phyloP scores from a whole-genome alignment of 805 yeast species.

The Myxozyma neglecta region DNA sequence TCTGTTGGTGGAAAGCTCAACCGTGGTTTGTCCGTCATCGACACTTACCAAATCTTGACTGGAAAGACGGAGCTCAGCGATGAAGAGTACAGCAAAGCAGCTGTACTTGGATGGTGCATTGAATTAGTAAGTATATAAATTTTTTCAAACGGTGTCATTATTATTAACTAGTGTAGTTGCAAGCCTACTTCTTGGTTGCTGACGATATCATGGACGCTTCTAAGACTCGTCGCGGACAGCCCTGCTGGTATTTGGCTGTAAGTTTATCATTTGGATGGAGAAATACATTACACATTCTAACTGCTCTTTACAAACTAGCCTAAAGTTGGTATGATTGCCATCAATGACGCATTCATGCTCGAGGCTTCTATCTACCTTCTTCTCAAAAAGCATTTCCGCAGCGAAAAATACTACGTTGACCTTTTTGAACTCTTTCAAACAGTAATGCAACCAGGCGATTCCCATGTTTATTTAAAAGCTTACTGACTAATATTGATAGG shows the following conservation, averaged over 20 bases:
- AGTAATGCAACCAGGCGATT: neutral
- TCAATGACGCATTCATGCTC: conserved; percentile 94
- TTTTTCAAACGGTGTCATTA: neutral
- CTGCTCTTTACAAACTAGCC: conserved; percentile 41
- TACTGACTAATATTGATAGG: conserved; percentile 38
- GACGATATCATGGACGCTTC: conserved; percentile 99
- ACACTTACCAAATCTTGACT: conserved; percentile 81
- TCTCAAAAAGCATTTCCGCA: conserved; percentile 82
- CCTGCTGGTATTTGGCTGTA: conserved; percentile 82
- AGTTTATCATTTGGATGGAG: neutral
- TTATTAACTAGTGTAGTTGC: conserved; percentile 47
- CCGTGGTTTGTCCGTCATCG: conserved; percentile 94
- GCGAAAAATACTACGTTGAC: conserved; percentile 82
- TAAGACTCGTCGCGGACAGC: conserved; percentile 96
- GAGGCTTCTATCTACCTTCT: conserved; percentile 91
- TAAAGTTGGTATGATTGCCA: conserved; percentile 88
- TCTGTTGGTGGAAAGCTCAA: conserved; percentile 96
- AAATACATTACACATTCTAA: neutral
- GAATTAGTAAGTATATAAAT: conserved; percentile 52
- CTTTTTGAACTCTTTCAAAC: conserved; percentile 93
- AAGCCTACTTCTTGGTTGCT: conserved; percentile 94
- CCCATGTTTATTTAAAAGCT: neutral
- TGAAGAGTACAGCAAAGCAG: conserved; percentile 78
- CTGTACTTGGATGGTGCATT: conserved; percentile 91
- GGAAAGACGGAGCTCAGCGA: conserved; percentile 59